phyloP scores from a whole-genome alignment of 495 filamentous ascomycete species.

The Letharia lupina region DNA sequence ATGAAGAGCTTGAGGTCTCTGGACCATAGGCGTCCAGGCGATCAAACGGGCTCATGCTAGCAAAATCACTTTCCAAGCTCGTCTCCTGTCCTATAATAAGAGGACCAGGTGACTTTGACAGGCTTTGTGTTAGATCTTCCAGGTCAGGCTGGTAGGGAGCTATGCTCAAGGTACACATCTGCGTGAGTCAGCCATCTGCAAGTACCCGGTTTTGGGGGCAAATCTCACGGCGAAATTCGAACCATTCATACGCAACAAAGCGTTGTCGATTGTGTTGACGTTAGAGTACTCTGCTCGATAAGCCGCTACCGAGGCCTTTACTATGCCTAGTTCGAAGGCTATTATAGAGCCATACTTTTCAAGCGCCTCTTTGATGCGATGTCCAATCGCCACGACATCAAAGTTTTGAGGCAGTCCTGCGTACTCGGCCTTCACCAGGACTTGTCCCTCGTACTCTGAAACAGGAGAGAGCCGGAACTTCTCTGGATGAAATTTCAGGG shows the following conservation, averaged over 20 bases:
- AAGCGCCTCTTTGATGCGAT: constrained; percentile 38
- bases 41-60: constrained; percentile 14
- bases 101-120: constrained; percentile 15
- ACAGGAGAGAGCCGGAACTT: constrained; percentile 16
- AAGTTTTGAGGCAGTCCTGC: constrained; percentile 19
- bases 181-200: constrained; percentile 15
- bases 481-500: constrained; percentile 23
- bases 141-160: constrained; percentile 18
- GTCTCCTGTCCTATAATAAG: constrained; percentile 22
- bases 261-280: constrained; percentile 32
- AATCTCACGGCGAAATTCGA: constrained; percentile 41
- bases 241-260: constrained; percentile 37
- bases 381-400: constrained; percentile 26
- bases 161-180: constrained; percentile 26
- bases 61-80: constrained; percentile 13
- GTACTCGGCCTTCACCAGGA: constrained; percentile 38
- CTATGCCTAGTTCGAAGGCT: constrained; percentile 37
- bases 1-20: constrained; percentile 13
- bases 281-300: constrained; percentile 51
- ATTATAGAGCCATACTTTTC: constrained; percentile 46
- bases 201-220: constrained; percentile 4
- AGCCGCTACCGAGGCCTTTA: constrained; percentile 30
- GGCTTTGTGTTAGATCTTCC: neutral
- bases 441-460: constrained; percentile 42
- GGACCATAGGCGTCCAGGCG: constrained; percentile 5